Evolutionary conservation across 2,329 filamentous ascomycete genomes (phyloP).

Genomic region (Coleophoma cylindrospora): DNA sequence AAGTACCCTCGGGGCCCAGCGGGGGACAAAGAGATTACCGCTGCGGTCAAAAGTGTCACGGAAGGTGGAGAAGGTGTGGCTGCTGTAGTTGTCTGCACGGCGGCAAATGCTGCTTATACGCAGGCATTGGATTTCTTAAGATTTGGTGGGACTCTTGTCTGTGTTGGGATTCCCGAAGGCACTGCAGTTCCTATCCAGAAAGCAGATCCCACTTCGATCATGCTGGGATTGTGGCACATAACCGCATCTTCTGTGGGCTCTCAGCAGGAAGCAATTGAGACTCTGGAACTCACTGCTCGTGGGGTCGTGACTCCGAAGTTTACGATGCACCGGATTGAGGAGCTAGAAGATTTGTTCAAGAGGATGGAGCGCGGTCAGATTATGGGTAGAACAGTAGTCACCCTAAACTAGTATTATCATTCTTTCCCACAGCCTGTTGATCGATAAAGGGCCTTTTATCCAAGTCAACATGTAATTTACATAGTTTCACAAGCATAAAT

Average conservation of each 20-base stretch:
- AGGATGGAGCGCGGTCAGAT: too few species aligned
- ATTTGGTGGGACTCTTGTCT: constrained; percentile 40
- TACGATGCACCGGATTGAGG: constrained; percentile 26
- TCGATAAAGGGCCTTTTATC: too few species aligned
- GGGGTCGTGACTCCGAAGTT: constrained; percentile 36
- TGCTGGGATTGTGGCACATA: constrained; percentile 33
- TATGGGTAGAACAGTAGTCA: too few species aligned
- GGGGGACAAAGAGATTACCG: constrained; percentile 39
- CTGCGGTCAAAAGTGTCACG: constrained; percentile 48
- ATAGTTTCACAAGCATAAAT: too few species aligned
- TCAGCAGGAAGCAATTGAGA: constrained; percentile 39
- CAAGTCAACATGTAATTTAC: too few species aligned
- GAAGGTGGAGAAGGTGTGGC: constrained; percentile 47
- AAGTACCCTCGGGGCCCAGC: constrained; percentile 19
- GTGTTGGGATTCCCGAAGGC: constrained; percentile 42
- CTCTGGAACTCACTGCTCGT: constrained; percentile 35
- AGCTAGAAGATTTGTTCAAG: constrained; percentile 30
- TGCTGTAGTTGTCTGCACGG: constrained; percentile 50
- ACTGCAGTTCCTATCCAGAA: constrained; percentile 32
- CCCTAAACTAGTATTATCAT: too few species aligned
- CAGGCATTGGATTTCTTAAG: constrained; percentile 37
- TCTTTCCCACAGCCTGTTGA: too few species aligned
- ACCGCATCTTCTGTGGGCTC: constrained; percentile 41
- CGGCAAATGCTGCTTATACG: constrained; percentile 38
- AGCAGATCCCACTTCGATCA: constrained; percentile 32